Evolutionary conservation across 352 stramenopile genomes (phyloP).

Genomic region (Elongisporangium prolatum): DNA sequence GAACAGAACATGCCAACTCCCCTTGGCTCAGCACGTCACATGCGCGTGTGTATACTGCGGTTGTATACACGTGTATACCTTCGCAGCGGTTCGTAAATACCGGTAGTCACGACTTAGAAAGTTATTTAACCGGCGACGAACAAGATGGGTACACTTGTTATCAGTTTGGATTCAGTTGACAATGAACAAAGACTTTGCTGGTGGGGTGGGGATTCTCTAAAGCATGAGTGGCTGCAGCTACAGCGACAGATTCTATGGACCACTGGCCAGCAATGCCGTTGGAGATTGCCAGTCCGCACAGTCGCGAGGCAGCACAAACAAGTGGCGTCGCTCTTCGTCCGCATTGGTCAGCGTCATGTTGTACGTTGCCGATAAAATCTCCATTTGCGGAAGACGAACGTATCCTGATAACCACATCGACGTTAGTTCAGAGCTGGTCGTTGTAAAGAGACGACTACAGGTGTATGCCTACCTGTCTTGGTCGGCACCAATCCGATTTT

Average conservation of each 20-base stretch:
- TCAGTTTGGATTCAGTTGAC: neutral
- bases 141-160: neutral
- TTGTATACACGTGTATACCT: neutral
- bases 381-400: conserved; percentile 58
- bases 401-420: conserved; percentile 30
- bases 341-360: conserved; percentile 46
- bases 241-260: neutral
- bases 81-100: no score
- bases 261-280: neutral
- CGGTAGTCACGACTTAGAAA: neutral
- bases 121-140: neutral
- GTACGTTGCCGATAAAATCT: conserved; percentile 74
- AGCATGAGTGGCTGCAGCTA: no score
- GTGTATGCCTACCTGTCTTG: conserved; percentile 52
- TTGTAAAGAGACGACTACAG: no score
- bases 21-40: conserved; percentile 7
- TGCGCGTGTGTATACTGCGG: neutral
- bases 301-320: conserved; percentile 70
- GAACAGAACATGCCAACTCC: conserved; percentile 63
- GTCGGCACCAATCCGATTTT: conserved; percentile 64
- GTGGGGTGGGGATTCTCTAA: no score
- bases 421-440: neutral
- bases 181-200: neutral
- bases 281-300: conserved; percentile 42
- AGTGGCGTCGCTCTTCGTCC: conserved; percentile 54